A percentile compares a stretch with the other conserved stretches of the same genome.
phyloP scores from a whole-genome alignment of 2,329 filamentous ascomycete genomes.

The Chaetomiaceae sp. region DNA sequence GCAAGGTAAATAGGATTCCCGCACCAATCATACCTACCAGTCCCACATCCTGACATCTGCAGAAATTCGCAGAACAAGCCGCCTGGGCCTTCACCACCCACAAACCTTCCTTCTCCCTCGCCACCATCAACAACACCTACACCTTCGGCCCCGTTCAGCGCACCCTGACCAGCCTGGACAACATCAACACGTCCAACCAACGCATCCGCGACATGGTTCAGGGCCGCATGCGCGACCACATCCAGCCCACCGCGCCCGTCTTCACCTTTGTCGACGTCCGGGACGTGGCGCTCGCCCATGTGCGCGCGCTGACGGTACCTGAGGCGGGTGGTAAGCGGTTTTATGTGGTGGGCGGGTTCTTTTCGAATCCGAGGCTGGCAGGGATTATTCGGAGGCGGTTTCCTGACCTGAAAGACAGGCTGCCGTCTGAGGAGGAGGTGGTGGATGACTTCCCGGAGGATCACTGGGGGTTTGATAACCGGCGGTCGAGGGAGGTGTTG shows the following conservation, averaged over 20 bases:
- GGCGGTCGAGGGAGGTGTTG: slow-evolving; percentile 49
- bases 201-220: slow-evolving; percentile 60
- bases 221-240: slow-evolving; percentile 54
- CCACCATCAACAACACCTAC: slow-evolving; percentile 58
- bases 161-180: slow-evolving; percentile 58
- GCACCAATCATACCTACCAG: too few relatives aligned
- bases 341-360: slow-evolving; percentile 57
- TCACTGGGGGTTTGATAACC: slow-evolving; percentile 54
- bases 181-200: slow-evolving; percentile 69
- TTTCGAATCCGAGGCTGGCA: slow-evolving; percentile 56
- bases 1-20: slow-evolving; percentile 39
- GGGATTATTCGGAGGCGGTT: slow-evolving; percentile 53
- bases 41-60: too few relatives aligned
- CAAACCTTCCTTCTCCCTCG: slow-evolving; percentile 55
- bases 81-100: slow-evolving; percentile 60
- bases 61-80: slow-evolving; percentile 59
- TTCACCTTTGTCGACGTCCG: slow-evolving; percentile 58
- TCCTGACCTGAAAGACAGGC: slow-evolving; percentile 44
- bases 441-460: slow-evolving; percentile 43
- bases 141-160: slow-evolving; percentile 62
- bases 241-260: slow-evolving; percentile 52
- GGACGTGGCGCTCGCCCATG: slow-evolving; percentile 59
- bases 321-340: slow-evolving; percentile 59
- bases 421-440: slow-evolving; percentile 40
- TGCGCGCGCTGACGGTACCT: slow-evolving; percentile 53